These are phyloP conservation scores for Colletotrichum sp. DNA, from an alignment of 2,329 filamentous ascomycete species.

Conservation along the genomic window DNA sequence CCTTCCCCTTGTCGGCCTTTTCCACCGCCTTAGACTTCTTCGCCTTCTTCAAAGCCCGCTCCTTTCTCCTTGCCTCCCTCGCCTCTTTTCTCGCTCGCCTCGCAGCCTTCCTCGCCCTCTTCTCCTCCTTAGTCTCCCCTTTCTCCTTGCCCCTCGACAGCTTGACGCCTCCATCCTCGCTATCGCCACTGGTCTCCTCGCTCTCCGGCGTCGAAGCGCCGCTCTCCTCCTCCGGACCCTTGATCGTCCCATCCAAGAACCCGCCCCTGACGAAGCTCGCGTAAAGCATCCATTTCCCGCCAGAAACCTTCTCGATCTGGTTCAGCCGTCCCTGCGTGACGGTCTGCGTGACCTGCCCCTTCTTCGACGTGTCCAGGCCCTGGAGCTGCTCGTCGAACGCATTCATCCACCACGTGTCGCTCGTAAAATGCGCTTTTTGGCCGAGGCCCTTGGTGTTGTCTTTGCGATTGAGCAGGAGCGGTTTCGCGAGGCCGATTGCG, in stretches of 20 bases:
- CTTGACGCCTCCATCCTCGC: constrained; percentile 42
- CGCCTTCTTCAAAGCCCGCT: constrained; percentile 32
- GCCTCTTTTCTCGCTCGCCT: constrained; percentile 36
- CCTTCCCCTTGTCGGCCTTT: constrained; percentile 32
- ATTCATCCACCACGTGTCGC: constrained; percentile 96
- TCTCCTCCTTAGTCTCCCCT: constrained; percentile 32
- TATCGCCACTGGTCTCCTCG: constrained; percentile 24
- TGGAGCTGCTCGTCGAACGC: constrained; percentile 92
- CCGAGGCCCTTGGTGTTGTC: constrained; percentile 82
- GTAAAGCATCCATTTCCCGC: constrained; percentile 72
- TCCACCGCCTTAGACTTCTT: constrained; percentile 24
- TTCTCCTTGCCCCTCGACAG: constrained; percentile 53
- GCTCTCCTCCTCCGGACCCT: constrained; percentile 24
- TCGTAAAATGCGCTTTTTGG: constrained; percentile 69
- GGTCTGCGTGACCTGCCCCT: constrained; percentile 62
- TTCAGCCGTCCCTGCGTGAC: constrained; percentile 59
- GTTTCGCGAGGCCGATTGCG: constrained; percentile 78
- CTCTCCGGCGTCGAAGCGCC: constrained; percentile 14
- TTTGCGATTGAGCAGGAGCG: constrained; percentile 83
- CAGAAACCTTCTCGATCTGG: constrained; percentile 57
- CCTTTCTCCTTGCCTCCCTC: constrained; percentile 29
- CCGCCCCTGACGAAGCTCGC: constrained; percentile 86
- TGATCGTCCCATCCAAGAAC: constrained; percentile 73
- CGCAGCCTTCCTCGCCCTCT: constrained; percentile 34
- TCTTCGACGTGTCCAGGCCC: constrained; percentile 70